phyloP scores from a whole-genome alignment of 805 yeast genomes.

The Cephaloascus albidus region DNA sequence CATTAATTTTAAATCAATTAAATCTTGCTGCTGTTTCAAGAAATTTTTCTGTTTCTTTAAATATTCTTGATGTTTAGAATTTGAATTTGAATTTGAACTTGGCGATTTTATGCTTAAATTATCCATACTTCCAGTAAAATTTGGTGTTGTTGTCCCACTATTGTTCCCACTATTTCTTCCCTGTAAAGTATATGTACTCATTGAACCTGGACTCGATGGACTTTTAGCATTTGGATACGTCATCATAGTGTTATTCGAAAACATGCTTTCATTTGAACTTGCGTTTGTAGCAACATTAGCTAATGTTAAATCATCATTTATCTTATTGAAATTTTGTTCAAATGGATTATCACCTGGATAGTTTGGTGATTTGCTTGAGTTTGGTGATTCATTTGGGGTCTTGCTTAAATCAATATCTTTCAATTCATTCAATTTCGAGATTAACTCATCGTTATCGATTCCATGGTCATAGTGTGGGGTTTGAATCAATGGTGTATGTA shows the following conservation, averaged over 20 bases:
- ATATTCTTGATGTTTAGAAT: constrained; percentile 22
- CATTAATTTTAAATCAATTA: constrained; percentile 10
- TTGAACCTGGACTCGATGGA: neutral
- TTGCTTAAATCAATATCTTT: constrained; percentile 1
- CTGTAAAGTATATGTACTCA: too few relatives aligned
- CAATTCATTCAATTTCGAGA: neutral
- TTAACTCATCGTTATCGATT: neutral
- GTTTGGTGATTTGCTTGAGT: constrained; percentile 2
- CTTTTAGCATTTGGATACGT: too few relatives aligned
- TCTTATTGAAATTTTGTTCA: constrained; percentile 1
- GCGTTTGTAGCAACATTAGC: neutral
- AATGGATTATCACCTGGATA: constrained; percentile 5
- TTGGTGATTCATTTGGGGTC: neutral
- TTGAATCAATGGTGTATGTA: constrained; percentile 3
- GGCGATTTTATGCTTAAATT: neutral
- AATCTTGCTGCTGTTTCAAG: constrained; percentile 24
- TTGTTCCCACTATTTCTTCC: neutral
- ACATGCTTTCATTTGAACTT: neutral
- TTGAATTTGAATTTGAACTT: neutral
- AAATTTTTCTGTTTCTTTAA: constrained; percentile 26
- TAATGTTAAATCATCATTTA: neutral
- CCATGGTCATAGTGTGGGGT: neutral
- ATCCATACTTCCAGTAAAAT: neutral
- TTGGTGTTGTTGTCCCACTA: neutral
- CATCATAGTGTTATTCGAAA: neutral